A percentile compares a stretch with the other conserved stretches of the same genome.
Evolutionary conservation across 1,284 basidiomycete genomes (phyloP).

Genomic region (Tetrapyrgos nigripes): DNA sequence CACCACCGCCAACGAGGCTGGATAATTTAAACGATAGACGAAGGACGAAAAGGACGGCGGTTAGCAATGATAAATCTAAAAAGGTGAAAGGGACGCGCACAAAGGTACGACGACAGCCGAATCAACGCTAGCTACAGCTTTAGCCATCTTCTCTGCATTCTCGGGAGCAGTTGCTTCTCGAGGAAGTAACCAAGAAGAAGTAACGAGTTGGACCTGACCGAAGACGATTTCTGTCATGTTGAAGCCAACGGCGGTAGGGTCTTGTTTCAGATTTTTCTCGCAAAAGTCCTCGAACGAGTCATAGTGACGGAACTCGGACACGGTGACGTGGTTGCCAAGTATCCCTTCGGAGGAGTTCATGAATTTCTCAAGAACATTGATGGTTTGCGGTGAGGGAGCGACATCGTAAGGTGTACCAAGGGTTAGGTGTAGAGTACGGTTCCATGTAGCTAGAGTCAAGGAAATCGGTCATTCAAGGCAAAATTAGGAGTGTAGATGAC

Average conservation of each 20-base stretch:
- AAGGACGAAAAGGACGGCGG: background rate
- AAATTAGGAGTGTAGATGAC: no score
- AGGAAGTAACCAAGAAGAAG: conserved; percentile 8
- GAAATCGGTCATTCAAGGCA: no score
- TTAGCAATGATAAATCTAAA: background rate
- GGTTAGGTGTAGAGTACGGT: conserved; percentile 5
- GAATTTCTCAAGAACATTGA: conserved; percentile 2
- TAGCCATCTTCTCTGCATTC: background rate
- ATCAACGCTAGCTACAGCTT: background rate
- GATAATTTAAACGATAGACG: no score
- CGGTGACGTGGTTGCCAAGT: background rate
- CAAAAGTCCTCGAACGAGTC: background rate
- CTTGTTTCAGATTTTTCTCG: conserved; percentile 5
- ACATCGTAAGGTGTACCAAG: conserved; percentile 14
- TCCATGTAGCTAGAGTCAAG: no score
- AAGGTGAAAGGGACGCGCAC: background rate
- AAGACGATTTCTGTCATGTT: conserved; percentile 1
- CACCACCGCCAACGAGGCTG: conserved; percentile 12
- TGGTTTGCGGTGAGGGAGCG: conserved; percentile 1
- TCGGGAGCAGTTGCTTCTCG: conserved; percentile 1
- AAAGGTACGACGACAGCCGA: no score
- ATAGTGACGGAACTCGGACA: background rate
- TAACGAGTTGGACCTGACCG: background rate
- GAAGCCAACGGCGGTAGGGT: conserved; percentile 4
- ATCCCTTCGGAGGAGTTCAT: background rate